These are phyloP conservation scores for Kwoniella shandongensis DNA, from an alignment of 768 basidiomycete genomes.

Conservation along the genomic window DNA sequence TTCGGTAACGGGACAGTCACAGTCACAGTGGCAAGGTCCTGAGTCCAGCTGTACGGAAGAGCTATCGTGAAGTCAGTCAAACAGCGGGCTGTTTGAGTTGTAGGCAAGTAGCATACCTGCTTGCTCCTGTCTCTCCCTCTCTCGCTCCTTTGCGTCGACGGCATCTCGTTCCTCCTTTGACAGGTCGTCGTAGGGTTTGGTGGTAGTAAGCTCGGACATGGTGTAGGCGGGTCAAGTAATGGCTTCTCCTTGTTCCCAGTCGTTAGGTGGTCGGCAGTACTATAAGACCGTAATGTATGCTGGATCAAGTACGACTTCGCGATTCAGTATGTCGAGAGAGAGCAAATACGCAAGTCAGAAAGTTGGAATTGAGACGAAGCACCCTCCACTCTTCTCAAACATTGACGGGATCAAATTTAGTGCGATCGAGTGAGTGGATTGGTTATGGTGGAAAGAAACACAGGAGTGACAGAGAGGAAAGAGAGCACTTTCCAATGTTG, in stretches of 20 bases:
- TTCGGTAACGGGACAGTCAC: conserved; percentile 78
- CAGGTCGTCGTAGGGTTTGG: conserved; percentile 67
- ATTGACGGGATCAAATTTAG: conserved; percentile 6
- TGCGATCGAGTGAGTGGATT: neutral
- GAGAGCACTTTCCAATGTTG: too few relatives aligned
- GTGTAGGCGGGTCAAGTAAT: too few relatives aligned
- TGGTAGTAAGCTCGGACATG: conserved; percentile 15
- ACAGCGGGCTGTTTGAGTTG: neutral
- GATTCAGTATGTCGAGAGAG: too few relatives aligned
- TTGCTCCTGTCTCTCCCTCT: conserved; percentile 75
- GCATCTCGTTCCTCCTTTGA: conserved; percentile 71
- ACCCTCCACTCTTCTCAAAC: conserved; percentile 1
- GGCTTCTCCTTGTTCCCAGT: too few relatives aligned
- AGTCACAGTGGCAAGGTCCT: conserved; percentile 84
- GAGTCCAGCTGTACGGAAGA: conserved; percentile 87
- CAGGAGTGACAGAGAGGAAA: too few relatives aligned
- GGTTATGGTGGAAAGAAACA: too few relatives aligned
- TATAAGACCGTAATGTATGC: too few relatives aligned
- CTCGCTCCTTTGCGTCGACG: conserved; percentile 66
- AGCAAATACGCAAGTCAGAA: too few relatives aligned
- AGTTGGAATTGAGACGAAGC: neutral
- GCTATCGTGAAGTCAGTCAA: conserved; percentile 57
- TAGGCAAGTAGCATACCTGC: conserved; percentile 68
- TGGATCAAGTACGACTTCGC: too few relatives aligned
- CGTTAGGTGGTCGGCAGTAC: too few relatives aligned